Percentiles rank a stretch among this genome's conserved stretches.
Evolutionary conservation across 2,329 filamentous ascomycete genomes (phyloP).

Genomic region (Nemania sp.): DNA sequence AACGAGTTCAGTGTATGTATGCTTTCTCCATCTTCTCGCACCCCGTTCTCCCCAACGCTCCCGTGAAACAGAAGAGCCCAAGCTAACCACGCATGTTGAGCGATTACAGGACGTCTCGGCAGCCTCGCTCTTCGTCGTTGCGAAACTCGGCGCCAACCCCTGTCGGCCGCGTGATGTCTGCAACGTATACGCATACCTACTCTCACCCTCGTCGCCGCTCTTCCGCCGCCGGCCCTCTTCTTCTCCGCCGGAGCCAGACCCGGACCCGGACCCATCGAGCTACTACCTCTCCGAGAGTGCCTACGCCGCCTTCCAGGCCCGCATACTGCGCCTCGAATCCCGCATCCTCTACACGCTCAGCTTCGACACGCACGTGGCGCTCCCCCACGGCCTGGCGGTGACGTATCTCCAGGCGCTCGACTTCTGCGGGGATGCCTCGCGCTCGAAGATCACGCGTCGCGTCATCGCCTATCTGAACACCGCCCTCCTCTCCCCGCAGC

Average conservation of each 20-base stretch:
- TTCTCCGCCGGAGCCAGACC: conserved; percentile 22
- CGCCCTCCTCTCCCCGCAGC: conserved; percentile 81
- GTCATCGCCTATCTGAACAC: conserved; percentile 83
- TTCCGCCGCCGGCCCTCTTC: conserved; percentile 47
- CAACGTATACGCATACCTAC: conserved; percentile 83
- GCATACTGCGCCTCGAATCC: conserved; percentile 75
- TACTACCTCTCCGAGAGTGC: conserved; percentile 75
- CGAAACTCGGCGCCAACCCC: conserved; percentile 80
- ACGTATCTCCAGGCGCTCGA: conserved; percentile 93
- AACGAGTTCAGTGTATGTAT: conserved; percentile 60
- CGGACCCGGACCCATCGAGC: conserved; percentile 48
- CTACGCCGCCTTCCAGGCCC: conserved; percentile 67
- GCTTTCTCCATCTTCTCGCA: background rate
- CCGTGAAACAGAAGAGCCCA: background rate
- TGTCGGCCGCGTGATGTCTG: conserved; percentile 78
- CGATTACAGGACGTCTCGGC: conserved; percentile 73
- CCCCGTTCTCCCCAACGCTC: background rate
- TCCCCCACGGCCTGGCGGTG: conserved; percentile 84
- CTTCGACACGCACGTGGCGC: conserved; percentile 82
- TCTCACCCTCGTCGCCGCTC: conserved; percentile 63
- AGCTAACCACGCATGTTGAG: conserved; percentile 5
- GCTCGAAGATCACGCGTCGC: conserved; percentile 62
- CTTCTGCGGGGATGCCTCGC: conserved; percentile 50
- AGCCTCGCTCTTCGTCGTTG: conserved; percentile 76
- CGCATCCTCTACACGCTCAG: conserved; percentile 75